Base-by-base conservation (phyloP, 495 filamentous ascomycete species). In the Penicillium subrubescens region DNA sequence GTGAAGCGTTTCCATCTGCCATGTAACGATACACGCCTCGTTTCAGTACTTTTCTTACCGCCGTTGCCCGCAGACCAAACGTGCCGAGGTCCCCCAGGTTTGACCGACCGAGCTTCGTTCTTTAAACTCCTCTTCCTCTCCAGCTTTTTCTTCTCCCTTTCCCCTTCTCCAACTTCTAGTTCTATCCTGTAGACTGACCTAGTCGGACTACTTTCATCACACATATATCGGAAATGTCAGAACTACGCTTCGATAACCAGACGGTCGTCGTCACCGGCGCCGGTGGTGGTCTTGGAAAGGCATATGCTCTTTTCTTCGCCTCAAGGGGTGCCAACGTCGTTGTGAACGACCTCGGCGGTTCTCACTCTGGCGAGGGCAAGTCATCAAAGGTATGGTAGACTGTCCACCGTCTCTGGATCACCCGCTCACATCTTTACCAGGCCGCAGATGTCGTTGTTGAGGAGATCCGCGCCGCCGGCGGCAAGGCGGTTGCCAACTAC, bases 401-500 rank as follows among this genome's bases (percentile, higher is more conserved):
- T 58, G 56, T 57, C 33, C 55, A 34, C 23, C 21, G 37, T 29
- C n/a, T 44, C 8, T 25, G 31, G 19, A n/a, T 5, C 37, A 55
- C 57, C 43, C 12, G 61, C 74, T 79, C 55, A 76, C 64, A 8
- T 63, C 37, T 8, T 27, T 23, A 8, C 43, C 19, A 96, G 92
- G 92, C 94, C 63, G 95, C 95, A 67, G 95, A 99, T 86, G 86
- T 92, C 55, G 95, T 99, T 25, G 95, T 99, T 74, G 83, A 97
- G 67, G 93, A 98, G 81, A 99, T 99, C 82, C 88, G 86, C 77
- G 86, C 90, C 72, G 89, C 89, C 51, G 96, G 95, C 73, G 96
- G 95, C 75, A 96, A 97, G 82, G 96, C 95, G 59, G 93, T 97
- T 34, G 93, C 96, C 75, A 98, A 97, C 85, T 99, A 99, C 83